Evolutionary conservation across 129 eudicot genomes (phyloP).

Genomic region (Artemisia annua): DNA sequence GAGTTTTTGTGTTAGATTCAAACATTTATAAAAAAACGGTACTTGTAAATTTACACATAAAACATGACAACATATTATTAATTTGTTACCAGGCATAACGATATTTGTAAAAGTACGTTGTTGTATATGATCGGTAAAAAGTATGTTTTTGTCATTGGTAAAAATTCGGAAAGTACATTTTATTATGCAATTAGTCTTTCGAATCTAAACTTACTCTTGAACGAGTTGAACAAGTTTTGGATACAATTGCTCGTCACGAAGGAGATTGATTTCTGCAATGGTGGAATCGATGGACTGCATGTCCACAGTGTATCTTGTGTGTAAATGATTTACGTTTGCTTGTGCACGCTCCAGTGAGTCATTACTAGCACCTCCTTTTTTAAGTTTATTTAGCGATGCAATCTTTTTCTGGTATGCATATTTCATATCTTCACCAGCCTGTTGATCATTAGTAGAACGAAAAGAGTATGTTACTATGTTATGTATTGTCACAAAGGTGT

Average conservation of each 20-base stretch:
- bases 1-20: background rate
- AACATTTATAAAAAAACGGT: background rate
- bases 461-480: background rate
- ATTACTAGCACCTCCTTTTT: conserved; percentile 52
- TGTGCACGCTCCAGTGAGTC: conserved; percentile 62
- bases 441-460: conserved; percentile 25
- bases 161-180: background rate
- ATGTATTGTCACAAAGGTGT: background rate
- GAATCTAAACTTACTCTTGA: conserved; percentile 56
- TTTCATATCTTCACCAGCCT: conserved; percentile 79
- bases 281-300: conserved; percentile 89
- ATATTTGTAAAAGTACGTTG: too few relatives aligned
- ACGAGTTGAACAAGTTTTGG: conserved; percentile 78
- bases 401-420: conserved; percentile 66
- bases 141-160: too few relatives aligned
- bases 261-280: conserved; percentile 61
- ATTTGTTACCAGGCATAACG: too few relatives aligned
- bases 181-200: background rate
- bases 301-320: conserved; percentile 73
- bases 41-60: too few relatives aligned
- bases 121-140: too few relatives aligned
- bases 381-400: conserved; percentile 56
- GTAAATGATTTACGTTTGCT: conserved; percentile 67
- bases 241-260: conserved; percentile 78
- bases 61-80: too few relatives aligned